Conservation (phyloP, 2,329 filamentous ascomycete species). For the Cladophialophora exuberans region DNA sequence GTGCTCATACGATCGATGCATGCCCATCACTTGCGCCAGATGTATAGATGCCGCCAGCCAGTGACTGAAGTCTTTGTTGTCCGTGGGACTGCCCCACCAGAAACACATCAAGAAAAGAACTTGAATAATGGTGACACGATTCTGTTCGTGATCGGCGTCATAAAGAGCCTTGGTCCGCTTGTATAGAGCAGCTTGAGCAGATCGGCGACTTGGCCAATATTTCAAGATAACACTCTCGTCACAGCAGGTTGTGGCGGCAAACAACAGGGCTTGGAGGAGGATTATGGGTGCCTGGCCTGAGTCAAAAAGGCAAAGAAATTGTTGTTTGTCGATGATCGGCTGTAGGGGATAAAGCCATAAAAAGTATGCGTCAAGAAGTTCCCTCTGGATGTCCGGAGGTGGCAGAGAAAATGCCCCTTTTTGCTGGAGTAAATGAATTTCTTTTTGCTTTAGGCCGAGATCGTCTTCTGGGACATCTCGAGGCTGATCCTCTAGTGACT, state of each 20-base stretch:
- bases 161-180: conserved; percentile 31
- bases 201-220: conserved; percentile 55
- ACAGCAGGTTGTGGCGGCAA: conserved; percentile 90
- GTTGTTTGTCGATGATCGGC: conserved; percentile 86
- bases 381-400: conserved; percentile 82
- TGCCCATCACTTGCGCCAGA: conserved; percentile 92
- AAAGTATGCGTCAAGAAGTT: conserved; percentile 91
- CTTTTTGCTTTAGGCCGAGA: conserved; percentile 81
- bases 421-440: conserved; percentile 92
- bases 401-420: conserved; percentile 89
- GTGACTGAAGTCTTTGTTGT: conserved; percentile 23
- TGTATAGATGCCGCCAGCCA: conserved; percentile 66
- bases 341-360: conserved; percentile 94
- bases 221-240: conserved; percentile 71
- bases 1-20: conserved; percentile 73
- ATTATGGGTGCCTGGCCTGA: conserved; percentile 88
- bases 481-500: conserved; percentile 13
- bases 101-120: conserved; percentile 31
- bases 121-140: conserved; percentile 26
- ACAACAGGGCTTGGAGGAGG: conserved; percentile 83
- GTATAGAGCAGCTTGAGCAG: conserved; percentile 80
- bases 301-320: conserved; percentile 89
- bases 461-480: conserved; percentile 16
- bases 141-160: conserved; percentile 31
- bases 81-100: conserved; percentile 34